Conservation (phyloP, 345 rosid genomes). For the Anacardium occidentale region DNA sequence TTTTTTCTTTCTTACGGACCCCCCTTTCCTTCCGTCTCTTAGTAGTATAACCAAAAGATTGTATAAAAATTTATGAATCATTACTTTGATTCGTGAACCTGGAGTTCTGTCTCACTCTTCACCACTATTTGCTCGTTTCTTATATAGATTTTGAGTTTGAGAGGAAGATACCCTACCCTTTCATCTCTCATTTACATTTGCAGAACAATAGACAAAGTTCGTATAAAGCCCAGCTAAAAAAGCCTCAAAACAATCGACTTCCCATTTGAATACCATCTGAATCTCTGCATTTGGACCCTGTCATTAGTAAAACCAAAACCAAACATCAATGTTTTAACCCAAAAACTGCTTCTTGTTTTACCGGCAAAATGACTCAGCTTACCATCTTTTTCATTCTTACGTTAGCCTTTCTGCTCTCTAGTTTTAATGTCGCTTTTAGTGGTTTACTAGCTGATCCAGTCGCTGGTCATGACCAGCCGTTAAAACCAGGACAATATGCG, state of each 20-base stretch:
- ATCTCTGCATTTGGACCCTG: conserved; percentile 16
- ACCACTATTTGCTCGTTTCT: background rate
- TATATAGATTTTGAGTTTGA: background rate
- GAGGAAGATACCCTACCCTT: background rate
- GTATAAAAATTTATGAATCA: conserved; percentile 10
- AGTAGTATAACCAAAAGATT: background rate
- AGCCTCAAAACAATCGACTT: background rate
- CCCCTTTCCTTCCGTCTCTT: conserved; percentile 7
- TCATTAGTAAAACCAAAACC: conserved; percentile 8
- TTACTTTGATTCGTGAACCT: conserved; percentile 14
- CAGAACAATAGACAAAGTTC: too few relatives aligned
- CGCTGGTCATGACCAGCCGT: conserved; percentile 42
- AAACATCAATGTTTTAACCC: conserved; percentile 15
- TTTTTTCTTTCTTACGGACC: conserved; percentile 12
- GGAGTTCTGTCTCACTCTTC: conserved; percentile 11
- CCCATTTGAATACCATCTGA: conserved; percentile 30
- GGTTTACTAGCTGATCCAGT: conserved; percentile 64
- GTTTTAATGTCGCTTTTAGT: conserved; percentile 29
- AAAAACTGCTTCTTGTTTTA: conserved; percentile 20
- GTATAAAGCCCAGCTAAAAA: too few relatives aligned
- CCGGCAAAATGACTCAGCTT: conserved; percentile 25
- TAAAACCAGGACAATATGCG: conserved; percentile 33
- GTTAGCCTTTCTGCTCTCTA: conserved; percentile 12
- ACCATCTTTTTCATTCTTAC: conserved; percentile 21
- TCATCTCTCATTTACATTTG: too few relatives aligned